Evolutionary conservation across 306 rosid species (phyloP), one percentile per base, ranked within the genome.

Genomic region (Glycine soja): DNA sequence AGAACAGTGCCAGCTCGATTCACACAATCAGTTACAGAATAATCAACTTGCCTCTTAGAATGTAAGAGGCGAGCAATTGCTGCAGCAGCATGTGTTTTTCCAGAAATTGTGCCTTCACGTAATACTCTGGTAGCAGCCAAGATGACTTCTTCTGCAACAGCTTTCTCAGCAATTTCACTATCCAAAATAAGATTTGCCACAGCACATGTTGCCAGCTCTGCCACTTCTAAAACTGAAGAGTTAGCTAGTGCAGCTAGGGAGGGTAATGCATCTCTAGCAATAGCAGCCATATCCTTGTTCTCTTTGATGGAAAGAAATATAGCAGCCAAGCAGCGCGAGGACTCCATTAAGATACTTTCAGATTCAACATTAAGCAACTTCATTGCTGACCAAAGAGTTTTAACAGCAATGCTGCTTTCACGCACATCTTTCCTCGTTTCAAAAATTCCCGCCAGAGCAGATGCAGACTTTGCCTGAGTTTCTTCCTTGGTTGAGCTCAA

Each of bases 381-480:
- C 84, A 89, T 88, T 38, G 82, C 87, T 9, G 96, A 85, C 88
- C 81, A 79, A 43, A 93, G 94, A 76, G 99, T 90, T 88, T 90
- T 93, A 70, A 90, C 94, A 75, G 99, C 97, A 72, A 95, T 75
- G 77, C 77, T 85, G 88, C 96, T 91, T 91, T 95, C 96, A 61
- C 99, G 94, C 87, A 93, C 85, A 86, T 95, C 99, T 87, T 91
- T 95, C 82, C 99, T 88, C 8, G 70, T 77, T 90, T 91, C 96
- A 78, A 95, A 95, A 76, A 95, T 93, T 80, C 96, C 97, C 15
- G 99, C 92, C 61, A 95, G 87, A 81, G 99, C 94, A 18, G 91
- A 93, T 77, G 97, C 96, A 61, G 99, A 88, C 90, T 90, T 95
- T 52, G 99, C 98, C 85, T 90, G 99, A 58, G 99, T 93, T 88